A percentile compares a stretch with the other conserved stretches of the same genome.
phyloP scores from a whole-genome alignment of 768 basidiomycete species.

The Psilocybe tampanensis region DNA sequence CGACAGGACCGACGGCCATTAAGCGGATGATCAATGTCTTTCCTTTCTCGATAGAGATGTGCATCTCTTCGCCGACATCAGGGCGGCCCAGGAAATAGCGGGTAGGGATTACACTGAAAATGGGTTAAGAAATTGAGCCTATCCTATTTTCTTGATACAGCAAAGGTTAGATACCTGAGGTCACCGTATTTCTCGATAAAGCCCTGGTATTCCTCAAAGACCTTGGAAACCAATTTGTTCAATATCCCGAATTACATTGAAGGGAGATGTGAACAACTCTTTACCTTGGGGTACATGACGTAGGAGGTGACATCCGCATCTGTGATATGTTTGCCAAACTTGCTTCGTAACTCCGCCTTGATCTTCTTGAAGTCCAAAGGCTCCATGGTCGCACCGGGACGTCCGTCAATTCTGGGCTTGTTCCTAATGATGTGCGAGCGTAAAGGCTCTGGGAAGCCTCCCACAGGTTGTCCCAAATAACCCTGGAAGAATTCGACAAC shows the following conservation, averaged over 20 bases:
- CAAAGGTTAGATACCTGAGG: slow-evolving; percentile 64
- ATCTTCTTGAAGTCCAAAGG: slow-evolving; percentile 96
- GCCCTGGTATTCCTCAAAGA: slow-evolving; percentile 95
- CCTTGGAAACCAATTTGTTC: slow-evolving; percentile 46
- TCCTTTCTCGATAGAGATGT: slow-evolving; percentile 93
- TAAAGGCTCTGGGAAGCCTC: slow-evolving; percentile 98
- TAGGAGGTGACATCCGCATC: slow-evolving; percentile 93
- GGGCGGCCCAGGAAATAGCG: slow-evolving; percentile 97
- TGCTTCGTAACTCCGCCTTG: slow-evolving; percentile 89
- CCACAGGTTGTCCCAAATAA: slow-evolving; percentile 96
- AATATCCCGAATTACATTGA: background rate
- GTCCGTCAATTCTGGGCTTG: slow-evolving; percentile 90
- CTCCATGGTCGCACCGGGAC: slow-evolving; percentile 86
- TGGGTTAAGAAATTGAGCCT: slow-evolving; percentile 11
- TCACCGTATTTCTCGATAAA: slow-evolving; percentile 97
- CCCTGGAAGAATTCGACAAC: slow-evolving; percentile 99
- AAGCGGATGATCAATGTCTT: slow-evolving; percentile 96
- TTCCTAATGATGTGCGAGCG: slow-evolving; percentile 90
- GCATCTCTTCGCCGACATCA: slow-evolving; percentile 92
- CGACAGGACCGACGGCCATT: slow-evolving; percentile 93
- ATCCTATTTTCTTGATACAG: background rate
- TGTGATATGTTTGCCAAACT: slow-evolving; percentile 94
- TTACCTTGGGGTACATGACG: slow-evolving; percentile 97
- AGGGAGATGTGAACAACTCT: slow-evolving; percentile 8
- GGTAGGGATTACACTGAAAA: slow-evolving; percentile 86